Evolutionary conservation across 176 grass and related monocot genomes (phyloP), one percentile per base, ranked within the genome.

Genomic region (Ananas comosus): DNA sequence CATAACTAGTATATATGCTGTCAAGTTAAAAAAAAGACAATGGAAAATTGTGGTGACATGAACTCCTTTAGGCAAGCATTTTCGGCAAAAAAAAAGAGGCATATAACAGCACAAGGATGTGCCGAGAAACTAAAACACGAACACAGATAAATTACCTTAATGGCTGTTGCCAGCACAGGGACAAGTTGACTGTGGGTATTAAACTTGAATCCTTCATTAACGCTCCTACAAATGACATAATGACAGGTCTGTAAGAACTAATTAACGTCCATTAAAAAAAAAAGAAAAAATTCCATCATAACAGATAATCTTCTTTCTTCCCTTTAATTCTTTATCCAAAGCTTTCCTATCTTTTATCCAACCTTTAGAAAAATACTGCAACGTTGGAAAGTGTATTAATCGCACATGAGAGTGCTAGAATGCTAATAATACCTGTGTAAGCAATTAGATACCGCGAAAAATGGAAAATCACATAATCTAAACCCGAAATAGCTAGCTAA

Each of bases 171-270:
- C 84, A 97, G 64, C 51, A 97, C 83, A 69, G 94, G 94, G 65
- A 85, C 65, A 49, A 97, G 89, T 79, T 97, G 86, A 80, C 48
- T 87, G 64, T 97, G 94, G 63, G 83, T 92, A 69, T 97, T 97
- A 83, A 92, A 21, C 69, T 97, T 92, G 80, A 92, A 82, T 61
- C 86, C 94, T 69, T 97, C 94, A 12, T 79, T 78, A 53, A 92
- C 52, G 78, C 71, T 68, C 84, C 94, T 97, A 71, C 12, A 53
- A 14, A 69, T 48, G 58, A 64, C 59, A 25, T 51, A 68, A 68
- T 63, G 7, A 88, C 29, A 66, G 67, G 21, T 28, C 16, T 51
- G 48, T 74, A 13, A 52, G 51, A 71, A 42, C 13, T 7, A 22
- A 42, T 47, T 47, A 69, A 58, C 11, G 12, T 23, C n/a, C n/a